These are phyloP conservation scores for Chaetomium cochliodes DNA, from an alignment of 495 filamentous ascomycete genomes.

Conservation along the genomic window DNA sequence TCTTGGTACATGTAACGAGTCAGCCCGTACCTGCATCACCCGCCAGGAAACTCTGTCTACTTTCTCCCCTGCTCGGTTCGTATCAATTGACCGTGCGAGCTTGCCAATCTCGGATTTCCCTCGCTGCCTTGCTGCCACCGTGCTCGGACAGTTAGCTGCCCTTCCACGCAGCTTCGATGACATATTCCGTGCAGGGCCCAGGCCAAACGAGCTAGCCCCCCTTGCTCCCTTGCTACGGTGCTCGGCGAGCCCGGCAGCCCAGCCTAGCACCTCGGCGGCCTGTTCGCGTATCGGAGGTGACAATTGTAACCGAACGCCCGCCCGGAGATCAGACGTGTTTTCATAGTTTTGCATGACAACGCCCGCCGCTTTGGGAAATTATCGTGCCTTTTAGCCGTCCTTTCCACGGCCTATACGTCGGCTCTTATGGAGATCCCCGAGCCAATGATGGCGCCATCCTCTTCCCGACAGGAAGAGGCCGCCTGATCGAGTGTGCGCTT, in stretches of 20 bases:
- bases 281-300: not conserved
- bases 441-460: conserved; percentile 44
- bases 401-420: conserved; percentile 40
- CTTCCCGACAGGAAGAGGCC: conserved; percentile 21
- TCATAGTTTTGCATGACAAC: conserved; percentile 41
- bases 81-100: not conserved
- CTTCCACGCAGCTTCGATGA: conserved; percentile 44
- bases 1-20: not conserved
- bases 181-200: conserved; percentile 40
- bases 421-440: conserved; percentile 44
- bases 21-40: conserved; percentile 24
- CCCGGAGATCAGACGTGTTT: not conserved
- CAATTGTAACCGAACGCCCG: conserved; percentile 4
- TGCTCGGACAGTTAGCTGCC: conserved; percentile 30
- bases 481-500: conserved; percentile 12
- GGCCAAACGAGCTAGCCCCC: not conserved
- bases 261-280: not conserved
- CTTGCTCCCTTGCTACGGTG: not conserved
- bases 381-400: conserved; percentile 41
- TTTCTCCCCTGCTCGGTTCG: not conserved
- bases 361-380: conserved; percentile 48
- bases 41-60: not conserved
- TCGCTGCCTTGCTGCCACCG: conserved; percentile 14
- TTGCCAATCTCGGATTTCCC: conserved; percentile 12
- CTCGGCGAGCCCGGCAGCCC: conserved; percentile 32